Evolutionary conservation across 441 rosid species (phyloP), one percentile per base, ranked within the genome.

Genomic region (Pelargonium myrrhifolium): DNA sequence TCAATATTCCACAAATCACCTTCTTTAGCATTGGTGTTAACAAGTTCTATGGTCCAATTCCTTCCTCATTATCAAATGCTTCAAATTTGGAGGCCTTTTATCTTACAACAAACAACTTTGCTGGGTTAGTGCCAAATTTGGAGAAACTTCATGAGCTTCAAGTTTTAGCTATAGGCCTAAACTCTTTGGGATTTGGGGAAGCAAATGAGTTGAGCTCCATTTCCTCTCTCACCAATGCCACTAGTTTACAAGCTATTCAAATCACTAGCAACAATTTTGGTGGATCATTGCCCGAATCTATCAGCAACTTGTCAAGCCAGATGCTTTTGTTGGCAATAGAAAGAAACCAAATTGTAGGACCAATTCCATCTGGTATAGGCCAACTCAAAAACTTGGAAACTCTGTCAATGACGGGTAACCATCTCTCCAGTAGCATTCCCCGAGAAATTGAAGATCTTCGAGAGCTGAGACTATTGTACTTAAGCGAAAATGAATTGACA

Each of bases 21-120:
- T 0, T 1, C 1, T 15, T 80, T 6, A 22, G 12, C 14, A 0
- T 77, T 0, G 1, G 5, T 7, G 0, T 0, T 0, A 76, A 74
- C 21, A 5, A 22, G 1, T 69, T 79, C 12, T 0, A 14, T 9
- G 83, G 78, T 0, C 9, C 62, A 1, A 64, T 79, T 43, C 83
- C 80, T 3, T 3, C 10, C 7, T 71, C 76, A 4, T 8, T 79
- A 9, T 71, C 75, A 8, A 79, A 76, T 67, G 68, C 72, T 3
- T 62, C 80, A 35, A 66, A 68, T 9, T 20, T 80, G 4, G 12
- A 9, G 9, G 0, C 0, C 0, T 14, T 77, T 15, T 24, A 31
- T 22, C 9, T 47, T 0, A 1, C 0, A 1, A 3, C 0, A 0
- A 77, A 73, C 31, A 9, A 9, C 1, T 20, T 76, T 24, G 55